Conservation (phyloP, 106 monocot species). For the Cymbidium sinense region DNA sequence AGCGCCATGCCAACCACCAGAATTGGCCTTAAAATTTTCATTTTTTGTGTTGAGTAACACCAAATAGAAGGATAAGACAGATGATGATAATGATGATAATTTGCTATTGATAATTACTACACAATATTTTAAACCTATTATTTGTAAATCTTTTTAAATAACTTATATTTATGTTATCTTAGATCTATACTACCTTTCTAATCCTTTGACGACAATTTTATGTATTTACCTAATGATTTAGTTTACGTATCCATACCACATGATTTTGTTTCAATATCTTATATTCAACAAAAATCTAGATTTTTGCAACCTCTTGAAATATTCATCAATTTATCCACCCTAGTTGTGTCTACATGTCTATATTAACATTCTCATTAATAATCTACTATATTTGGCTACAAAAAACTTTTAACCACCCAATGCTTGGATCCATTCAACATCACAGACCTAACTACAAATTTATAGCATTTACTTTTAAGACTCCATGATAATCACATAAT, state of each 20-base stretch:
- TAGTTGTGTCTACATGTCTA: not conserved
- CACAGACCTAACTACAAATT: not conserved
- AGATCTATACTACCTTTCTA: not conserved
- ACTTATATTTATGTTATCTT: not conserved
- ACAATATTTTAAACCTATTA: no score
- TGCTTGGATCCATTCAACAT: not conserved
- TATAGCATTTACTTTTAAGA: not conserved
- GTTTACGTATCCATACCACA: not conserved
- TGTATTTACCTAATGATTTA: not conserved
- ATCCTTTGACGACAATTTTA: not conserved
- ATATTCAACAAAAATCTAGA: not conserved
- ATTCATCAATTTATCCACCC: not conserved
- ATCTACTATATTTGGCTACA: not conserved
- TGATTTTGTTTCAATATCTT: not conserved
- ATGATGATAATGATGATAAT: no score
- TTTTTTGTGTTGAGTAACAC: not conserved
- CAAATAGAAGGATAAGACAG: not conserved
- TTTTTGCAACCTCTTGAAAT: not conserved
- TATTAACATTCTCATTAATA: not conserved
- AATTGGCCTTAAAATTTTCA: not conserved
- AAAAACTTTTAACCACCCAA: not conserved
- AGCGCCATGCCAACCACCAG: not conserved
- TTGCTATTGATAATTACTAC: no score
- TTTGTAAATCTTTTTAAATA: not conserved
- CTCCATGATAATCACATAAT: not conserved